phyloP scores from a whole-genome alignment of 164 flowering plant genomes.

The Aristolochia fimbriata region DNA sequence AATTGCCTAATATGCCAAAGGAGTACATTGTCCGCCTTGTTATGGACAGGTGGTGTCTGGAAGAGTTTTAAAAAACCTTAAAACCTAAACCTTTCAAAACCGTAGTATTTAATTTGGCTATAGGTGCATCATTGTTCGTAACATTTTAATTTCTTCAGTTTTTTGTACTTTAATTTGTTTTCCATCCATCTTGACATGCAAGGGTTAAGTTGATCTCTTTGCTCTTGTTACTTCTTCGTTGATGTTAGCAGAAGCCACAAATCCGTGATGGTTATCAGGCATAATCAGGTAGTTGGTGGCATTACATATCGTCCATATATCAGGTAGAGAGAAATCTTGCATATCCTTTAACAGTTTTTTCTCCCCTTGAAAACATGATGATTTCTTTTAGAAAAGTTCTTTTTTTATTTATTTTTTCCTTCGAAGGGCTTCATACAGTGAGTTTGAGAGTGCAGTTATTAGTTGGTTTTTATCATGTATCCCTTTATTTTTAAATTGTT shows the following conservation, averaged over 20 bases:
- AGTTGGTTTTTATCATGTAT: too few relatives aligned
- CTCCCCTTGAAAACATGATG: too few relatives aligned
- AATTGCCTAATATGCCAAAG: slow-evolving; percentile 98
- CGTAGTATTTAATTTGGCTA: too few relatives aligned
- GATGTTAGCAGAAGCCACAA: slow-evolving; percentile 82
- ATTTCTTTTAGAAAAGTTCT: too few relatives aligned
- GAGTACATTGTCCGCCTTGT: slow-evolving; percentile 98
- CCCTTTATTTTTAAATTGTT: too few relatives aligned
- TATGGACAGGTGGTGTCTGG: slow-evolving; percentile 71
- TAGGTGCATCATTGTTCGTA: too few relatives aligned
- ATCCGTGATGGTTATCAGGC: slow-evolving; percentile 91
- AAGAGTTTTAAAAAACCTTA: neutral
- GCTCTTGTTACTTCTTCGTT: neutral
- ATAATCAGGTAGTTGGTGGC: slow-evolving; percentile 90
- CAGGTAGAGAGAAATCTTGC: slow-evolving; percentile 37
- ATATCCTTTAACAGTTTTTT: slow-evolving; percentile 1
- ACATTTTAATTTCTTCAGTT: neutral
- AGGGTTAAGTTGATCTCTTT: neutral
- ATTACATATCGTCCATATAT: slow-evolving; percentile 93
- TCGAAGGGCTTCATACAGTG: too few relatives aligned
- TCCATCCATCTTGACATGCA: neutral
- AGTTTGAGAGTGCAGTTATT: too few relatives aligned
- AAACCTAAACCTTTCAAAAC: too few relatives aligned
- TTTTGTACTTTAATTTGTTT: neutral
- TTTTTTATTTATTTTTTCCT: too few relatives aligned